Evolutionary conservation across 768 basidiomycete genomes (phyloP).

Genomic region (Tulasnella sp.): DNA sequence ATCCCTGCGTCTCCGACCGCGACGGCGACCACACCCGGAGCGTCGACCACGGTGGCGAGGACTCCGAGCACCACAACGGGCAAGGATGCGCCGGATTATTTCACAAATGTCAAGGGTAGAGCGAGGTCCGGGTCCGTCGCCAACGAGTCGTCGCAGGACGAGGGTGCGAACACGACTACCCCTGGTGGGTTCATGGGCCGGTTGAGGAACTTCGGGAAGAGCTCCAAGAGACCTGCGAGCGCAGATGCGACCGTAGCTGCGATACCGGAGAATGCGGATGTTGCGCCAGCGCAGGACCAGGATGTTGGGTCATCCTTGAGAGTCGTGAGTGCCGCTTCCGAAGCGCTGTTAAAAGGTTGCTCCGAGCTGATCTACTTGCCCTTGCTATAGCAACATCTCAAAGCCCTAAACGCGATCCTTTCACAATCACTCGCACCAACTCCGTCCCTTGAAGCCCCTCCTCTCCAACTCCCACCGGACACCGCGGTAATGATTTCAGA

Average conservation of each 20-base stretch:
- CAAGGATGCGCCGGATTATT: not conserved
- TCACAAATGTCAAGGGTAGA: not conserved
- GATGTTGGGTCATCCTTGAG: not conserved
- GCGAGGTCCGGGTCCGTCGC: not conserved
- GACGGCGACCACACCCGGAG: constrained; percentile 1
- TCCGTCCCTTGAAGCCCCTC: constrained; percentile 57
- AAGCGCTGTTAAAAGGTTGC: too few relatives aligned
- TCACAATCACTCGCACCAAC: constrained; percentile 43
- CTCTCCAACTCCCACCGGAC: constrained; percentile 42
- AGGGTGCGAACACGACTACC: constrained; percentile 28
- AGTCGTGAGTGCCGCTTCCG: not conserved
- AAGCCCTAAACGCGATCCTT: constrained; percentile 21
- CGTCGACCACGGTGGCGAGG: not conserved
- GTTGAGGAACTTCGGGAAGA: constrained; percentile 63
- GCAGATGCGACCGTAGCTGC: constrained; percentile 24
- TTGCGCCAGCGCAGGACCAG: constrained; percentile 6
- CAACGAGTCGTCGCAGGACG: not conserved
- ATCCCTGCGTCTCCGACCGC: constrained; percentile 22
- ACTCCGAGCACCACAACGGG: constrained; percentile 2
- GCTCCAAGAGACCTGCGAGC: constrained; percentile 28
- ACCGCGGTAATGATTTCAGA: constrained; percentile 70
- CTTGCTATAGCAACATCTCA: constrained; percentile 10
- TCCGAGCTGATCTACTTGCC: constrained; percentile 19
- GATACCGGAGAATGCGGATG: constrained; percentile 23
- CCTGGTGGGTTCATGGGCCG: constrained; percentile 63